These are phyloP conservation scores for Cladosporium colombiae DNA, from an alignment of 2,329 filamentous ascomycete species.

Conservation along the genomic window DNA sequence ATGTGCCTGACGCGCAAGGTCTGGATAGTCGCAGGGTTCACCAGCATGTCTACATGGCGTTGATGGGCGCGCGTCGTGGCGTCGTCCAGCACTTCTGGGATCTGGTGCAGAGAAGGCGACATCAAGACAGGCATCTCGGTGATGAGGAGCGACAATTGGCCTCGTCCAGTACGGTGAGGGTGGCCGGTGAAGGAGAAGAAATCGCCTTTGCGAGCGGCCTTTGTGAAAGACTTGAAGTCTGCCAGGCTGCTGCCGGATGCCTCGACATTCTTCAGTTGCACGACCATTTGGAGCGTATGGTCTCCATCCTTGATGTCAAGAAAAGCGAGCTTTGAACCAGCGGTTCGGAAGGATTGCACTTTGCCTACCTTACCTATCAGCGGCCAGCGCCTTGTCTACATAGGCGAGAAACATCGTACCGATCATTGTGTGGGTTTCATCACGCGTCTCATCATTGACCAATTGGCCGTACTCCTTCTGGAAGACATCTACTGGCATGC, in stretches of 20 bases:
- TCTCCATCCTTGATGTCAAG: conserved; percentile 76
- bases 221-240: conserved; percentile 62
- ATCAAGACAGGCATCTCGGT: conserved; percentile 69
- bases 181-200: conserved; percentile 70
- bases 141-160: conserved; percentile 74
- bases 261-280: conserved; percentile 60
- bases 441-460: conserved; percentile 22
- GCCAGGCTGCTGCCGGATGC: conserved; percentile 31
- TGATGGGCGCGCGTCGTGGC: conserved; percentile 71
- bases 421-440: conserved; percentile 5
- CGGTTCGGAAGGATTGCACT: conserved; percentile 68
- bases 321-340: conserved; percentile 80
- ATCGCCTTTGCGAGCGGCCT: conserved; percentile 76
- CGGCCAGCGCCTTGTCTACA: conserved; percentile 14
- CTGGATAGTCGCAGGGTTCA: conserved; percentile 68
- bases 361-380: conserved; percentile 58
- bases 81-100: conserved; percentile 71
- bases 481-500: conserved; percentile 23
- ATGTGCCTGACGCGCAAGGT: conserved; percentile 72
- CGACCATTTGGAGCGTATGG: conserved; percentile 71
- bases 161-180: conserved; percentile 68
- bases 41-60: conserved; percentile 83
- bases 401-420: conserved; percentile 6
- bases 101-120: conserved; percentile 74
- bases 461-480: conserved; percentile 35